These are phyloP conservation scores for Escovopsis weberi DNA, from an alignment of 2,329 filamentous ascomycete genomes.

Conservation along the genomic window DNA sequence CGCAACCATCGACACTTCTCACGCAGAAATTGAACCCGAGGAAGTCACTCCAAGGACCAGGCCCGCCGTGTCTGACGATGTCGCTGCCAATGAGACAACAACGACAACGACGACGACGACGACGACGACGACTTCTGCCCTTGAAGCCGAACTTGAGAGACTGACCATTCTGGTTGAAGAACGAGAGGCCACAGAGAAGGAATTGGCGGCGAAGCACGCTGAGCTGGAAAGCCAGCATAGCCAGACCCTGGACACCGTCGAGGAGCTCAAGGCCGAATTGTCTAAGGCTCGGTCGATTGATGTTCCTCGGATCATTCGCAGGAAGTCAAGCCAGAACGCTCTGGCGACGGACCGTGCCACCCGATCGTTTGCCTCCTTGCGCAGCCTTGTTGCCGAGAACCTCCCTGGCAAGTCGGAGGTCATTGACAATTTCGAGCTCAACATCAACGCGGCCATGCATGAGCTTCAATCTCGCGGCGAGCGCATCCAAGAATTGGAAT, in stretches of 20 bases:
- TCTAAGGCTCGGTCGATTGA: constrained; percentile 56
- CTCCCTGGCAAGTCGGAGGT: constrained; percentile 70
- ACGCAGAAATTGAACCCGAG: constrained; percentile 32
- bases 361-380: constrained; percentile 75
- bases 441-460: constrained; percentile 82
- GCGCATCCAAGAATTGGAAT: constrained; percentile 78
- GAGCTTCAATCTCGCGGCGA: constrained; percentile 80
- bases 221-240: constrained; percentile 71
- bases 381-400: constrained; percentile 76
- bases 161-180: constrained; percentile 58
- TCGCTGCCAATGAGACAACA: constrained; percentile 22
- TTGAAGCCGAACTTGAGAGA: constrained; percentile 48
- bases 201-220: constrained; percentile 66
- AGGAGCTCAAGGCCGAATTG: constrained; percentile 79
- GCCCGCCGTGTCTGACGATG: constrained; percentile 22
- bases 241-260: constrained; percentile 69
- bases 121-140: constrained; percentile 14
- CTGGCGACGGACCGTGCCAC: constrained; percentile 82
- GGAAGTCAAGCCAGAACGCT: constrained; percentile 84
- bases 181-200: constrained; percentile 59
- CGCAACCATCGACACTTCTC: constrained; percentile 47
- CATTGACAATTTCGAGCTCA: constrained; percentile 85
- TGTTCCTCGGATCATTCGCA: constrained; percentile 63
- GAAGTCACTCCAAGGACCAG: constrained; percentile 32
- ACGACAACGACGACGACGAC: constrained; percentile 24